These are phyloP conservation scores for Pseudocercospora crystallina DNA, from an alignment of 2,329 filamentous ascomycete species.

Conservation along the genomic window DNA sequence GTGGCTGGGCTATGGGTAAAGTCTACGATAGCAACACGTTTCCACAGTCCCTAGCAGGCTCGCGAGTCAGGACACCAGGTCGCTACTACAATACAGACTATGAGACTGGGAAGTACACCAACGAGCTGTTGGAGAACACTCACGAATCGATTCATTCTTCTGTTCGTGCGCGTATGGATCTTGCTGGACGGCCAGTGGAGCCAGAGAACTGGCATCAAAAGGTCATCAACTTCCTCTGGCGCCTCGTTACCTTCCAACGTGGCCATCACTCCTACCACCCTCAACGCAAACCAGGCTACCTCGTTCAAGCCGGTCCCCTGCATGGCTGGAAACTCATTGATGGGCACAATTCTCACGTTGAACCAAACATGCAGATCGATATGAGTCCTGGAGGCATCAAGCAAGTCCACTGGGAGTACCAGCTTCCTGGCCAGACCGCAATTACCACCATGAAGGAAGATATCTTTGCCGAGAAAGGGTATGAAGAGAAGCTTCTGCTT, in stretches of 20 bases:
- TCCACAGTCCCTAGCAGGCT: slow-evolving; percentile 33
- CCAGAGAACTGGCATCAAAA: slow-evolving; percentile 24
- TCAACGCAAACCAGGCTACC: slow-evolving; percentile 19
- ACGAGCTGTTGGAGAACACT: slow-evolving; percentile 31
- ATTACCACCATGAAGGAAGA: slow-evolving; percentile 27
- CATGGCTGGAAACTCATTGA: slow-evolving; percentile 35
- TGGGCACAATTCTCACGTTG: slow-evolving; percentile 25
- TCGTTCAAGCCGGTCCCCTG: slow-evolving; percentile 27
- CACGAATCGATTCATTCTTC: slow-evolving; percentile 38
- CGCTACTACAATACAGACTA: slow-evolving; percentile 33
- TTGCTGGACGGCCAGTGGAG: slow-evolving; percentile 33
- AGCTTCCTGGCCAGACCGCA: slow-evolving; percentile 15
- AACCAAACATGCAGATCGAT: slow-evolving; percentile 26
- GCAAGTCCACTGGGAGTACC: slow-evolving; percentile 29
- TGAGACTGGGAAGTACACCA: slow-evolving; percentile 26
- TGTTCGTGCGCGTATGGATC: slow-evolving; percentile 35
- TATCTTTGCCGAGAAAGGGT: slow-evolving; percentile 22
- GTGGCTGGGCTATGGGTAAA: slow-evolving; percentile 35
- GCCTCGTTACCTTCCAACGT: slow-evolving; percentile 20
- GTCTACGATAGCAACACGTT: slow-evolving; percentile 37
- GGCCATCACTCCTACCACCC: slow-evolving; percentile 23
- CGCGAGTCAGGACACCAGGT: slow-evolving; percentile 30
- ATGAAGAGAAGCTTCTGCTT: slow-evolving; percentile 20
- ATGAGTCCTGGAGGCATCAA: slow-evolving; percentile 22
- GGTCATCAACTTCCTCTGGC: slow-evolving; percentile 18